A percentile compares a stretch with the other conserved stretches of the same genome.
Conservation (phyloP, 2,329 filamentous ascomycete genomes). For the Diplodia seriata region DNA sequence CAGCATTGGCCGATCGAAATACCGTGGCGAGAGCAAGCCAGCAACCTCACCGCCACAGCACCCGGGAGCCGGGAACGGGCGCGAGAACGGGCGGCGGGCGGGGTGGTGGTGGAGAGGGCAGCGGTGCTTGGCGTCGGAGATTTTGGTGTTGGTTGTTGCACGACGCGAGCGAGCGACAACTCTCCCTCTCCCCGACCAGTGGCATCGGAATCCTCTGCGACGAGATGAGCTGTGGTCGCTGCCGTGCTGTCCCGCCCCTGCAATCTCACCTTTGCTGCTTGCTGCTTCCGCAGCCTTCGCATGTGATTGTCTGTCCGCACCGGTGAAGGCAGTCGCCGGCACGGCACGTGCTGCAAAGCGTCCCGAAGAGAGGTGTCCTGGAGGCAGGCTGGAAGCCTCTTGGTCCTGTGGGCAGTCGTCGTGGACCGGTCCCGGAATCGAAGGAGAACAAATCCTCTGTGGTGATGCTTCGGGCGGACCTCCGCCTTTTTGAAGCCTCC, state of each 20-base stretch:
- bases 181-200: background rate
- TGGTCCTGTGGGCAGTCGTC: no score
- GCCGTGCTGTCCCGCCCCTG: background rate
- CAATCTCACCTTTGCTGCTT: background rate
- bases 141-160: background rate
- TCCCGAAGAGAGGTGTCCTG: background rate
- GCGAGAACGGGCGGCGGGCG: background rate
- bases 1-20: constrained; percentile 30
- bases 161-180: background rate
- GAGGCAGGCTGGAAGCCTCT: no score
- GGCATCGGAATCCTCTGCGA: background rate
- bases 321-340: background rate
- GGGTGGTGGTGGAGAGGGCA: background rate
- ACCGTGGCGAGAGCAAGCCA: background rate
- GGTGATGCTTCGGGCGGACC: background rate
- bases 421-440: no score
- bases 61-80: constrained; percentile 8
- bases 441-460: background rate
- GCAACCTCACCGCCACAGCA: constrained; percentile 13
- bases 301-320: background rate
- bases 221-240: background rate
- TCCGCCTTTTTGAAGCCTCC: background rate
- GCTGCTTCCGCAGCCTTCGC: no score
- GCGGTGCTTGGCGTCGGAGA: background rate
- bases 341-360: background rate